A percentile compares a stretch with the other conserved stretches of the same genome.
phyloP scores from a whole-genome alignment of 441 rosid species.

The Syzygium syzygioides region DNA sequence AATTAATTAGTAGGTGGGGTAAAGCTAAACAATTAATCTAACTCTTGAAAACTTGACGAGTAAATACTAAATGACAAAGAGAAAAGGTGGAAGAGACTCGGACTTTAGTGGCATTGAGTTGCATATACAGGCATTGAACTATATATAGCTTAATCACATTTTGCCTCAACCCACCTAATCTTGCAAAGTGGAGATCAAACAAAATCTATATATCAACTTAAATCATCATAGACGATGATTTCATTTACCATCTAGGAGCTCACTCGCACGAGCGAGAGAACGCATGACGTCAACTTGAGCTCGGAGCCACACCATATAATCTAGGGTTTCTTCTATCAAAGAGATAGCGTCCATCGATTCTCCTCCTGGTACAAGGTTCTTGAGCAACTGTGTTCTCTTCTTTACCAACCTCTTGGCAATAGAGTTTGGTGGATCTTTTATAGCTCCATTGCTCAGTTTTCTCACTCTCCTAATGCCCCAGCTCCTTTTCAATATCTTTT shows the following conservation, averaged over 20 bases:
- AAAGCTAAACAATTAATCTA: neutral
- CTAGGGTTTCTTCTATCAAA: constrained; percentile 82
- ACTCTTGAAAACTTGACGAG: neutral
- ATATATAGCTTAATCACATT: neutral
- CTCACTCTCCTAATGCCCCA: constrained; percentile 18
- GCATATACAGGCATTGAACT: neutral
- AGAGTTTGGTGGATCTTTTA: constrained; percentile 14
- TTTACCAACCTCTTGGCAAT: constrained; percentile 40
- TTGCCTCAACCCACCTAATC: neutral
- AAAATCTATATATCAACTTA: neutral
- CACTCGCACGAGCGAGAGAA: constrained; percentile 36
- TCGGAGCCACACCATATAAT: constrained; percentile 62
- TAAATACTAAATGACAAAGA: neutral
- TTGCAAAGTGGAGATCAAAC: neutral
- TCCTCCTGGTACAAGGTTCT: constrained; percentile 77
- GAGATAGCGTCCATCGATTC: constrained; percentile 45
- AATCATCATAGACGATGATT: neutral
- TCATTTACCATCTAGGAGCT: constrained; percentile 20
- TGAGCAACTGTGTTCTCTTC: constrained; percentile 54
- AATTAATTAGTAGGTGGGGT: neutral
- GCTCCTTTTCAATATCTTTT: constrained; percentile 55
- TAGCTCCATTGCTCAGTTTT: constrained; percentile 6
- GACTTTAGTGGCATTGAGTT: neutral
- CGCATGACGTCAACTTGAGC: constrained; percentile 84
- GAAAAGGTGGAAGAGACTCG: neutral